Evolutionary conservation across 2,329 filamentous ascomycete genomes (phyloP).

Genomic region (Torrubiella hemipterigena): DNA sequence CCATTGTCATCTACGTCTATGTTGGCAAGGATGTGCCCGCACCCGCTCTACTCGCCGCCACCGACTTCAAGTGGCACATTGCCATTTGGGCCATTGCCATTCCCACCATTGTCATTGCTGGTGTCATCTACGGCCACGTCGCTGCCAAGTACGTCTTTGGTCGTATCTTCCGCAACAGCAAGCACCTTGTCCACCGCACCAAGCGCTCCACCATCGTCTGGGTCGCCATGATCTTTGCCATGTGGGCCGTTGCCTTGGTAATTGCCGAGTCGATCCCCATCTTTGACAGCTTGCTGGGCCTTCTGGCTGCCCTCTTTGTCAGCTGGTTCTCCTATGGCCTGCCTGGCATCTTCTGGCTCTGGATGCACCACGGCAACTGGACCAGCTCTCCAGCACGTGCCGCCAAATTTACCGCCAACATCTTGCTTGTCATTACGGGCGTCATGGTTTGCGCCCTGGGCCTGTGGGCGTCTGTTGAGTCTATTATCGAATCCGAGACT

Average conservation of each 20-base stretch:
- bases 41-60: constrained; percentile 54
- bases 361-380: constrained; percentile 30
- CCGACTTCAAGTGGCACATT: constrained; percentile 39
- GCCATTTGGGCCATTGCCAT: constrained; percentile 57
- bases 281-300: constrained; percentile 52
- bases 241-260: constrained; percentile 53
- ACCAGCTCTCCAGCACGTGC: constrained; percentile 19
- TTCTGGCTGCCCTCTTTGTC: constrained; percentile 52
- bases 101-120: constrained; percentile 59
- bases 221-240: constrained; percentile 38
- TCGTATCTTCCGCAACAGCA: constrained; percentile 47
- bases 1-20: constrained; percentile 56
- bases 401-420: constrained; percentile 19
- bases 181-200: constrained; percentile 39
- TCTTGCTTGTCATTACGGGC: constrained; percentile 19
- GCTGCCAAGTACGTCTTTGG: constrained; percentile 55
- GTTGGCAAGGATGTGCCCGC: constrained; percentile 48
- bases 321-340: constrained; percentile 53
- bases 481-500: constrained; percentile 16
- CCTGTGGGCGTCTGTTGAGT: constrained; percentile 25
- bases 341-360: constrained; percentile 35
- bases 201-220: constrained; percentile 41
- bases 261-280: constrained; percentile 59
- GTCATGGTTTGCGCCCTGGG: constrained; percentile 24
- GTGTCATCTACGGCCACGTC: constrained; percentile 58